A percentile compares a stretch with the other conserved stretches of the same genome.
phyloP scores from a whole-genome alignment of 768 basidiomycete genomes.

The Basidioascus undulatus region DNA sequence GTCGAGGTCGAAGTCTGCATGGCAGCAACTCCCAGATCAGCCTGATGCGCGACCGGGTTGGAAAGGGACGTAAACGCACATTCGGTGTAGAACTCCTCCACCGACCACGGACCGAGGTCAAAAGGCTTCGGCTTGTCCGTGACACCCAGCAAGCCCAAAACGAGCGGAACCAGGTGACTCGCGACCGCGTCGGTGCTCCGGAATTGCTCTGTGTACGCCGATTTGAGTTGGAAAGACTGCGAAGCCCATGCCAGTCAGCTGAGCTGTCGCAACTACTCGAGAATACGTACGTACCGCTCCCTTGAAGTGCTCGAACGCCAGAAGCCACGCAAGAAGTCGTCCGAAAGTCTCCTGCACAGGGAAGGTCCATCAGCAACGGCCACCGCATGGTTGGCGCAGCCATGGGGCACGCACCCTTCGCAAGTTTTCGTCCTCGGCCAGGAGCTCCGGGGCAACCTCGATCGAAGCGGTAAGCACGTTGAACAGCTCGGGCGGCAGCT shows the following conservation, averaged over 20 bases:
- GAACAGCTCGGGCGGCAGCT: conserved; percentile 44
- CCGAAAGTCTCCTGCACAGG: conserved; percentile 28
- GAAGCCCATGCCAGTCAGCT: not conserved
- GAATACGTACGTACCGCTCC: conserved; percentile 34
- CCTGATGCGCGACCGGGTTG: not conserved
- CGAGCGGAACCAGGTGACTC: conserved; percentile 39
- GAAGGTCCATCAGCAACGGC: not conserved
- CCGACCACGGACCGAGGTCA: conserved; percentile 61
- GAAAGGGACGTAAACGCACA: conserved; percentile 23
- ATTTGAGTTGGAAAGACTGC: conserved; percentile 68
- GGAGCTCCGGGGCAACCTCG: conserved; percentile 20
- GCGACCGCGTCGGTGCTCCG: conserved; percentile 41
- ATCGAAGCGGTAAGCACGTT: conserved; percentile 32
- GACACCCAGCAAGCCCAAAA: conserved; percentile 42
- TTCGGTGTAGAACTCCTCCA: conserved; percentile 59
- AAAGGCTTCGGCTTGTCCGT: conserved; percentile 41
- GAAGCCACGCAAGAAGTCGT: conserved; percentile 66
- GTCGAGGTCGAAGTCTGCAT: conserved; percentile 25
- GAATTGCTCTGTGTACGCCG: conserved; percentile 66
- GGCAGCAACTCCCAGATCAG: not conserved
- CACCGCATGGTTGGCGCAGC: conserved; percentile 1
- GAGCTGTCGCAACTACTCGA: not conserved
- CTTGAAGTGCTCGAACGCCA: conserved; percentile 58
- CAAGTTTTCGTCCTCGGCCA: conserved; percentile 18
- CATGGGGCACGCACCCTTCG: conserved; percentile 16